Evolutionary conservation across 768 basidiomycete species (phyloP).

Genomic region (Gymnopilus junonius): DNA sequence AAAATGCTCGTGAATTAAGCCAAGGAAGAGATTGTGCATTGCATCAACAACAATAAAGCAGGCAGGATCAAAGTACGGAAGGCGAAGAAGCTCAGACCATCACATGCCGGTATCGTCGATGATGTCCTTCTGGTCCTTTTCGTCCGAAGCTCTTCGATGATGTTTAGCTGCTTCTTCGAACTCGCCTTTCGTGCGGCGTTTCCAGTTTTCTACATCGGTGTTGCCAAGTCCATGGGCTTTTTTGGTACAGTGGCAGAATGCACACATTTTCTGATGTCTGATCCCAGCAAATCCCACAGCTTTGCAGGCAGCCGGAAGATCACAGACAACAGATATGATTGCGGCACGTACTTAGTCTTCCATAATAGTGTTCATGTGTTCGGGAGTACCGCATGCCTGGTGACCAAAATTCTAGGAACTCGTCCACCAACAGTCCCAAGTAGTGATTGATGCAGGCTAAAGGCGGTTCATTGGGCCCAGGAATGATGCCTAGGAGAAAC

Average conservation of each 20-base stretch:
- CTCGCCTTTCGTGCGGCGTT: slow-evolving; percentile 6
- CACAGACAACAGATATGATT: slow-evolving; percentile 37
- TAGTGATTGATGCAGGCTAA: slow-evolving; percentile 39
- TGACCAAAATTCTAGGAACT: slow-evolving; percentile 38
- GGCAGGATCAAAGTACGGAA: slow-evolving; percentile 40
- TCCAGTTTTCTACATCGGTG: slow-evolving; percentile 19
- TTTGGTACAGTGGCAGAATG: slow-evolving; percentile 24
- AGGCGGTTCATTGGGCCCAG: slow-evolving; percentile 42
- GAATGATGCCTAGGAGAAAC: slow-evolving; percentile 40
- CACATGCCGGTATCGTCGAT: slow-evolving; percentile 29
- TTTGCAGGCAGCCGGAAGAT: slow-evolving; percentile 39
- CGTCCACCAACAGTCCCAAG: slow-evolving; percentile 38
- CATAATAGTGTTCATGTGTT: slow-evolving; percentile 25
- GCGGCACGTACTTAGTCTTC: slow-evolving; percentile 31
- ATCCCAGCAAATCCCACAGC: slow-evolving; percentile 27
- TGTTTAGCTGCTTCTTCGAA: slow-evolving; percentile 12
- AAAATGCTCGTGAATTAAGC: slow-evolving; percentile 35
- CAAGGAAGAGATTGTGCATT: slow-evolving; percentile 43
- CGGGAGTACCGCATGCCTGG: slow-evolving; percentile 32
- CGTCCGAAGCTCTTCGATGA: slow-evolving; percentile 22
- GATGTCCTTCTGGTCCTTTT: slow-evolving; percentile 4
- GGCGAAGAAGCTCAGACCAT: slow-evolving; percentile 25
- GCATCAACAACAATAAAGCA: slow-evolving; percentile 34
- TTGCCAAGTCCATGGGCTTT: slow-evolving; percentile 13
- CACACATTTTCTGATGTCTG: slow-evolving; percentile 24